These are phyloP conservation scores for Apiotrichum laibachii DNA, from an alignment of 1,284 basidiomycete genomes.

Conservation along the genomic window DNA sequence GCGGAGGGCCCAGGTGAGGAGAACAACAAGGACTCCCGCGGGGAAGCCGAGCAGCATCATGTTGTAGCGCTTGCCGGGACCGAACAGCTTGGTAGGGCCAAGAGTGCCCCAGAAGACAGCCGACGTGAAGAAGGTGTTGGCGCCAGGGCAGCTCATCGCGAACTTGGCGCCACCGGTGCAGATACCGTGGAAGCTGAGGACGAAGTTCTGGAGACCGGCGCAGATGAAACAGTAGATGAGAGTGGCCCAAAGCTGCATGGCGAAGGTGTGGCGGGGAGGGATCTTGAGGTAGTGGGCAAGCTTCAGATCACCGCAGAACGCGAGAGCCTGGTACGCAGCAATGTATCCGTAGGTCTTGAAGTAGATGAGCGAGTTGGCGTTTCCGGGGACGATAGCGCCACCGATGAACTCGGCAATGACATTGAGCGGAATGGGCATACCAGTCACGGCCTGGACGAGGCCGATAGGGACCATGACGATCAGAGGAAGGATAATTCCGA, in stretches of 20 bases:
- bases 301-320: constrained; percentile 57
- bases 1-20: constrained; percentile 10
- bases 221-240: constrained; percentile 52
- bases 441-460: constrained; percentile 59
- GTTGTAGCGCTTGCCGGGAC: constrained; percentile 60
- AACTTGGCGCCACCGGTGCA: constrained; percentile 13
- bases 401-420: constrained; percentile 59
- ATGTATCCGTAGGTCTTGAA: constrained; percentile 59
- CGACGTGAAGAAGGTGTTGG: constrained; percentile 13
- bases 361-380: constrained; percentile 59
- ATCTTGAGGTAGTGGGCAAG: constrained; percentile 22
- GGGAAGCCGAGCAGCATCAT: constrained; percentile 66
- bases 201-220: constrained; percentile 10
- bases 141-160: constrained; percentile 13
- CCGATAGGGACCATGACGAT: constrained; percentile 48
- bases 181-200: constrained; percentile 10
- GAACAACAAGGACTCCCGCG: constrained; percentile 64
- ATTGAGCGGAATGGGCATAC: constrained; percentile 56
- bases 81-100: constrained; percentile 69
- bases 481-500: constrained; percentile 16
- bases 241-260: constrained; percentile 64
- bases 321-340: constrained; percentile 53
- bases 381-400: constrained; percentile 58
- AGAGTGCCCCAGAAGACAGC: constrained; percentile 76
- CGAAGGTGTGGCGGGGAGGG: constrained; percentile 56